Percentiles rank a stretch among this genome's conserved stretches.
These are phyloP conservation scores for Fusarium marasasianum DNA, from an alignment of 2,329 filamentous ascomycete genomes.

Conservation along the genomic window DNA sequence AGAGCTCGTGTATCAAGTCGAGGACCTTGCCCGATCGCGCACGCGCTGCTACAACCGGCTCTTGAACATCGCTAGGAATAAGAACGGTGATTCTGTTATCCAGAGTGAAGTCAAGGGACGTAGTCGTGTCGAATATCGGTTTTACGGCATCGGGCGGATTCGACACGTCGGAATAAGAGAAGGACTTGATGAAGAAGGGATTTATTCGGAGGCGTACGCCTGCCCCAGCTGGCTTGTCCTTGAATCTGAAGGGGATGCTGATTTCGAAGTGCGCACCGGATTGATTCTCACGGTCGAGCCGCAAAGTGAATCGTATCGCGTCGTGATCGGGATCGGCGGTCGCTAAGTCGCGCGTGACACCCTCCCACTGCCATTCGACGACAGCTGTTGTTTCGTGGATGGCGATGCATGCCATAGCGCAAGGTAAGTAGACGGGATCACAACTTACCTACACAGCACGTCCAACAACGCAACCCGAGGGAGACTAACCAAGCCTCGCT, in stretches of 20 bases:
- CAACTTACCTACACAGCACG: background rate
- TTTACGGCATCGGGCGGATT: background rate
- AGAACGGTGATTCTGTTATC: constrained; percentile 1
- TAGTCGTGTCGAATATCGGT: background rate
- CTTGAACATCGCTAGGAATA: background rate
- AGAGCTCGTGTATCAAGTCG: background rate
- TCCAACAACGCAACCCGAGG: background rate
- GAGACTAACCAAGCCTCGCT: background rate
- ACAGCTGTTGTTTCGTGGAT: constrained; percentile 3
- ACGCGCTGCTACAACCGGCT: background rate
- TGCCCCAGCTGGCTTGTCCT: constrained; percentile 5
- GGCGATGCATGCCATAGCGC: constrained; percentile 8
- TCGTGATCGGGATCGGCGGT: constrained; percentile 7
- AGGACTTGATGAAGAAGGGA: constrained; percentile 10
- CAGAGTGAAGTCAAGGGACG: background rate
- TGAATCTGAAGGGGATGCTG: constrained; percentile 5
- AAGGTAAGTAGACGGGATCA: background rate
- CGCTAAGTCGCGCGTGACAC: background rate
- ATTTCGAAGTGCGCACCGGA: constrained; percentile 1
- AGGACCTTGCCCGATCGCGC: constrained; percentile 9
- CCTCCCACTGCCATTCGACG: constrained; percentile 6
- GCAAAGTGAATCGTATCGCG: constrained; percentile 8
- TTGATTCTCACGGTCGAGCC: background rate
- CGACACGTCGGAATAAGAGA: background rate
- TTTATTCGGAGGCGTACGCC: background rate